Evolutionary conservation across 352 stramenopile species (phyloP).

Genomic region (Pythium scleroteichum): DNA sequence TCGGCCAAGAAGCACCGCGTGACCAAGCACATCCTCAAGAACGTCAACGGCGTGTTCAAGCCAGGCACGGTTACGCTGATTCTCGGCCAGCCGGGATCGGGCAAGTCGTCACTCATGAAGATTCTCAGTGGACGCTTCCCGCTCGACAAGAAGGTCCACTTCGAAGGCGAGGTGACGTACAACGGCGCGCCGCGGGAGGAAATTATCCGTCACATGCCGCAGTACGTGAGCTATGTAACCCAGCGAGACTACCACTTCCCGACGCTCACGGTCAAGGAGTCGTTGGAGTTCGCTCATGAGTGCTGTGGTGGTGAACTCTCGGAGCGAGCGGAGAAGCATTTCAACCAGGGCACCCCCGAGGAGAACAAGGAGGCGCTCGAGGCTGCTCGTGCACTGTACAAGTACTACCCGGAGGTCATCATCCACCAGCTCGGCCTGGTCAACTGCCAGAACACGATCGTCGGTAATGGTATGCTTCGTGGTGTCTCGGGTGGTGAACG

Average conservation of each 20-base stretch:
- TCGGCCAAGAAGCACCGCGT: conserved; percentile 24
- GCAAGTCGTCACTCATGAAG: conserved; percentile 52
- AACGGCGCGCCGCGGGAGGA: conserved; percentile 39
- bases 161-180: conserved; percentile 53
- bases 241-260: conserved; percentile 29
- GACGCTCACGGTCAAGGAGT: conserved; percentile 31
- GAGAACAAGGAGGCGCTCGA: conserved; percentile 25
- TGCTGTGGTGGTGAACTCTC: conserved; percentile 17
- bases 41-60: conserved; percentile 32
- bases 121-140: conserved; percentile 52
- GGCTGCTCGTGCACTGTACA: conserved; percentile 16
- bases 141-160: conserved; percentile 38
- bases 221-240: conserved; percentile 49
- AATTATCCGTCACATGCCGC: conserved; percentile 37
- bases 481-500: conserved; percentile 61
- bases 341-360: conserved; percentile 31
- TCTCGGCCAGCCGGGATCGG: conserved; percentile 22
- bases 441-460: conserved; percentile 49
- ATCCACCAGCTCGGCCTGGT: conserved; percentile 34
- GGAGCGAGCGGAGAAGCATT: conserved; percentile 34
- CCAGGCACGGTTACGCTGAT: conserved; percentile 31
- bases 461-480: conserved; percentile 52
- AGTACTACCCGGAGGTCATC: conserved; percentile 36
- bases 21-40: conserved; percentile 33
- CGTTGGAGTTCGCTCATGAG: conserved; percentile 25